Base-by-base conservation (phyloP, 140 eudicot genomes). In the Senecio squalidus region DNA sequence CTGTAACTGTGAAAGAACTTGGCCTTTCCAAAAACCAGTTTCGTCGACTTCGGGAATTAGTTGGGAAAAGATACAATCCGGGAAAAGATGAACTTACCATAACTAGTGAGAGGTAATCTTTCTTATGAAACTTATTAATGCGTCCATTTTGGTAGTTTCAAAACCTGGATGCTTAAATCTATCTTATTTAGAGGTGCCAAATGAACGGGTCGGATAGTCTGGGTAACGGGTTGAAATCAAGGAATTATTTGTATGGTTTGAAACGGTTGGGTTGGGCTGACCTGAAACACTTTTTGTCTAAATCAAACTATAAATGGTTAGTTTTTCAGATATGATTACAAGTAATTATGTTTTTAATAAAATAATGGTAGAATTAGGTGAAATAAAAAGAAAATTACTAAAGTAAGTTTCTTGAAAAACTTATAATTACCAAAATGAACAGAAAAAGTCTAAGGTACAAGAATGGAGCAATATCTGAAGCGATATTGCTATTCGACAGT, bases 1-100 rank as follows among this genome's bases (percentile, higher is more conserved):
- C 84, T 54, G 96, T 87, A 43, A 92, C 94, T 29, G 96, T 92
- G 46, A 92, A 92, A 75, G 98, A 92, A 75, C 87, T 87, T 70
- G 96, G 88, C 15, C 83, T 92, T 21, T 81, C 96, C 22, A 84
- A 84, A 64, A 77, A 81, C 69, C 95, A 84, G 61, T 87, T 79
- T 28, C 62, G 83, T 6, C 81, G 98, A 46, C 52, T 92, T 27
- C 78, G 86, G 52, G 98, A 84, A 61, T 81, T 92, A 72, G 96
- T 80, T 67, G 96, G 96, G 51, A 84, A 79, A 58, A 75, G 98
- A 38, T 92, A 92, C 71, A 64, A 82, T 76, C 80, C 98, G 1
- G 98, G 93, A 60, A 84, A 78, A 77, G 96, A 87, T 62, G 98
- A 92, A 63, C 94, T 92, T 52, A 81, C 79, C 6, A 87, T 92